Percentiles rank a stretch among this genome's conserved stretches.
phyloP scores from a whole-genome alignment of 371 early-diverging fungal species.

The Batrachochytrium dendrobatidis region DNA sequence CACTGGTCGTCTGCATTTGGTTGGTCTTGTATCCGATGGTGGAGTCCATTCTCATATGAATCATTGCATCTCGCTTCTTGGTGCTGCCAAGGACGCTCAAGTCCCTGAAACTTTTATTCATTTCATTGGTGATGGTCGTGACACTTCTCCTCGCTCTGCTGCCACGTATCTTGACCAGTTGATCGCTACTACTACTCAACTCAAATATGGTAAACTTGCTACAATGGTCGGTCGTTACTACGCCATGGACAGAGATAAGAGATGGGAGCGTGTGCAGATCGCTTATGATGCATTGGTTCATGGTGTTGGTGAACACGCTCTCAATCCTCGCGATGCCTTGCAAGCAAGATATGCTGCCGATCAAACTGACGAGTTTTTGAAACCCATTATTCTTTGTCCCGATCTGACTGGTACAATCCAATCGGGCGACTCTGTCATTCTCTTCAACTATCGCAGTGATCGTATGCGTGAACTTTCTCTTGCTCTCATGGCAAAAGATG shows the following conservation, averaged over 20 bases:
- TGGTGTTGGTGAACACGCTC: slow-evolving; percentile 60
- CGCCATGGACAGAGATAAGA: slow-evolving; percentile 99
- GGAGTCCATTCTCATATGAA: slow-evolving; percentile 98
- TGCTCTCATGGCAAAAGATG: slow-evolving; percentile 82
- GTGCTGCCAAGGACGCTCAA: slow-evolving; percentile 73
- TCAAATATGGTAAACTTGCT: slow-evolving; percentile 81
- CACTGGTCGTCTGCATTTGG: slow-evolving; percentile 88
- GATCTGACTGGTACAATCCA: slow-evolving; percentile 48
- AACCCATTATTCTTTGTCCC: slow-evolving; percentile 77
- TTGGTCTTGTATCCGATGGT: slow-evolving; percentile 98
- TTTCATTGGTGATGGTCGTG: slow-evolving; percentile 98
- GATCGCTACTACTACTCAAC: slow-evolving; percentile 43
- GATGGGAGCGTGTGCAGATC: slow-evolving; percentile 94
- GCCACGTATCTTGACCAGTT: slow-evolving; percentile 55
- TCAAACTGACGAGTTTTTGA: slow-evolving; percentile 97
- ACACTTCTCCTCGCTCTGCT: slow-evolving; percentile 90
- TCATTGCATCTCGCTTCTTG: slow-evolving; percentile 81
- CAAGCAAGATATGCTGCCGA: slow-evolving; percentile 75
- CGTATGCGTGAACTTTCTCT: slow-evolving; percentile 97
- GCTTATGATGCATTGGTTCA: slow-evolving; percentile 86
- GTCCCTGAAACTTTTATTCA: slow-evolving; percentile 91
- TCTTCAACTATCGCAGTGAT: slow-evolving; percentile 79
- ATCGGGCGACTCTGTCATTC: slow-evolving; percentile 43
- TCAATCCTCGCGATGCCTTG: slow-evolving; percentile 48
- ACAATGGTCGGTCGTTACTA: slow-evolving; percentile 97